These are phyloP conservation scores for Leptodermis oblonga DNA, from an alignment of 257 asterid species.

Conservation along the genomic window DNA sequence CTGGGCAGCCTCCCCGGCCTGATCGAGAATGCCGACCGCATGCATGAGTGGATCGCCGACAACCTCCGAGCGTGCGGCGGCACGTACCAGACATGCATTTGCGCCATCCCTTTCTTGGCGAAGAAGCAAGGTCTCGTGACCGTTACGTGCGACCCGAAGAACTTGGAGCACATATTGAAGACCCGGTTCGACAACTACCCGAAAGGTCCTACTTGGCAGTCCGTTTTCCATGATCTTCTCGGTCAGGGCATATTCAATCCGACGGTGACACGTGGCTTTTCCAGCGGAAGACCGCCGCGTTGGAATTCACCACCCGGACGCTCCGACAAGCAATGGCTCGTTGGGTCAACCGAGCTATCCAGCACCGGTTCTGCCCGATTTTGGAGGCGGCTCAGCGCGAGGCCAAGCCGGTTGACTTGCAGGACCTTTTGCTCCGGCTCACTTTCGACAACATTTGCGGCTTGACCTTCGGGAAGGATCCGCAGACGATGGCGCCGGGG, in stretches of 20 bases:
- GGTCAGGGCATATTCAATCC: conserved; percentile 91
- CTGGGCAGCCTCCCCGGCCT: conserved; percentile 88
- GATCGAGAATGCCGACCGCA: conserved; percentile 64
- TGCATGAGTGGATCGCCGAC: conserved; percentile 94
- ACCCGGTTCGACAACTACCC: conserved; percentile 92
- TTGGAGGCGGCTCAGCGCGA: conserved; percentile 51
- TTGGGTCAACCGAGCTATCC: conserved; percentile 84
- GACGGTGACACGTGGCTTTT: conserved; percentile 95
- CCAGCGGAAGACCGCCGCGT: conserved; percentile 85
- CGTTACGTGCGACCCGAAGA: conserved; percentile 87
- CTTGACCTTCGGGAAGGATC: conserved; percentile 88
- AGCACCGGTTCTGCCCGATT: conserved; percentile 66
- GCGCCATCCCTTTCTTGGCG: conserved; percentile 82
- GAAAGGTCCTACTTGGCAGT: conserved; percentile 94
- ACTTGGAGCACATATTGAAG: conserved; percentile 78
- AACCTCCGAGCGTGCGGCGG: conserved; percentile 89
- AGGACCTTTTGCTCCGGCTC: conserved; percentile 78
- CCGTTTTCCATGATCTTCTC: conserved; percentile 78
- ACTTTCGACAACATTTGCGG: conserved; percentile 93
- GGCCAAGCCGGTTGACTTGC: conserved; percentile 62
- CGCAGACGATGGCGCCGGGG: conserved; percentile 61
- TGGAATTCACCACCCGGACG: conserved; percentile 83
- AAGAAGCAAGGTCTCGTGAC: conserved; percentile 85
- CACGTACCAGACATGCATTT: conserved; percentile 91
- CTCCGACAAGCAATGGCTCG: conserved; percentile 89